Conservation (phyloP, 176 grass and related monocot species). For the Oryza officinalis region DNA sequence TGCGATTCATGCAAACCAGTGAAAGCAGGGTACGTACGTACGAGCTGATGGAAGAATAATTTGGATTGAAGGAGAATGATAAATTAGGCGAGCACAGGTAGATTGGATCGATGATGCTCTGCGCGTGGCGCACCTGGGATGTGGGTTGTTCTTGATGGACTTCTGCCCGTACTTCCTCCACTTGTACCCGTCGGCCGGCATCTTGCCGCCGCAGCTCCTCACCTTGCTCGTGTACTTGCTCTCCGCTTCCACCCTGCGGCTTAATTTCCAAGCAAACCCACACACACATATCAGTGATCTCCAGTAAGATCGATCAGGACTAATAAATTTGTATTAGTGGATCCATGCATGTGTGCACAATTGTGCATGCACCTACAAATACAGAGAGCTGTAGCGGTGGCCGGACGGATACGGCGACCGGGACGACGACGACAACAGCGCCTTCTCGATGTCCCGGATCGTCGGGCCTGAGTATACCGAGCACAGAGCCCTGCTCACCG, state of each 20-base stretch:
- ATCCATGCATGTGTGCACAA: not conserved
- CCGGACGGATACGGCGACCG: conserved; percentile 1
- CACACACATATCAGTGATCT: not conserved
- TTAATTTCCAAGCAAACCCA: conserved; percentile 11
- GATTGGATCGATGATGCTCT: not conserved
- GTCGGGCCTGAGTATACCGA: conserved; percentile 72
- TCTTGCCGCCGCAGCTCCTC: conserved; percentile 56
- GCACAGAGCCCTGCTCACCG: conserved; percentile 38
- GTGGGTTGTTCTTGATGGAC: conserved; percentile 76
- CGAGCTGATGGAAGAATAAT: not conserved
- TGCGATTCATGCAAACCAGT: not conserved
- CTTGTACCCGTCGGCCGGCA: conserved; percentile 64
- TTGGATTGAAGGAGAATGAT: not conserved
- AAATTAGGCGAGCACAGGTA: not conserved
- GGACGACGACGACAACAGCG: conserved; percentile 37
- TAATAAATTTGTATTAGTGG: too few relatives aligned
- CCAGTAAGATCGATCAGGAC: too few relatives aligned
- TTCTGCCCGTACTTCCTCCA: conserved; percentile 92
- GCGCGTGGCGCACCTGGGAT: conserved; percentile 52
- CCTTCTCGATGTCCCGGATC: conserved; percentile 62
- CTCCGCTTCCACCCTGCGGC: conserved; percentile 42
- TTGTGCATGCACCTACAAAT: conserved; percentile 35
- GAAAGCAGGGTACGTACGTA: not conserved
- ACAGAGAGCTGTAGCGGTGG: conserved; percentile 31
- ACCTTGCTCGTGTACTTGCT: conserved; percentile 53